These are phyloP conservation scores for Acanthamoeba polyphaga DNA, from an alignment of 208 protist species.

Conservation along the genomic window DNA sequence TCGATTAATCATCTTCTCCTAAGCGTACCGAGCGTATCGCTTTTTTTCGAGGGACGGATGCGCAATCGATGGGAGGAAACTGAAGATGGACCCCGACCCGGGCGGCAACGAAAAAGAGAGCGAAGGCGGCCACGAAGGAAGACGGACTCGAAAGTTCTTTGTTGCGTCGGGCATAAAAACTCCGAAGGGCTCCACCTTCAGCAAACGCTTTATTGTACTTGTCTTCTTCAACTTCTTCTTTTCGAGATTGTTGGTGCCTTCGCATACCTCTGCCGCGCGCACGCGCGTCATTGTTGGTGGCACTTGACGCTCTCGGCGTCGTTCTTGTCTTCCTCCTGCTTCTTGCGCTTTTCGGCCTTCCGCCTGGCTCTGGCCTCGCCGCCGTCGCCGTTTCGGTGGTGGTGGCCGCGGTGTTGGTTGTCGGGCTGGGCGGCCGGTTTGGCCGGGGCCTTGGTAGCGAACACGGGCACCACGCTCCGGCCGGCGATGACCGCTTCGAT, in stretches of 20 bases:
- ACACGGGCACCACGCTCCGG: slow-evolving; percentile 10
- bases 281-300: background rate
- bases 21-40: too few species aligned
- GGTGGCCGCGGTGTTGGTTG: background rate
- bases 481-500: slow-evolving; percentile 29
- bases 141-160: background rate
- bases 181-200: too few species aligned
- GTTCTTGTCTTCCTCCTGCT: background rate
- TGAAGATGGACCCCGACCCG: background rate
- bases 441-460: slow-evolving; percentile 7
- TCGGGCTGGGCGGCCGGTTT: background rate
- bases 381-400: background rate
- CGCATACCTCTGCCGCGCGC: too few species aligned
- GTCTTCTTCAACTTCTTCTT: too few species aligned
- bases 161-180: too few species aligned
- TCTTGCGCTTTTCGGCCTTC: background rate
- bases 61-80: background rate
- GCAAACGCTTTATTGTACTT: background rate
- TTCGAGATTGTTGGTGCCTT: too few species aligned
- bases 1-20: slow-evolving; percentile 17
- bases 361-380: background rate
- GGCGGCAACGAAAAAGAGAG: background rate
- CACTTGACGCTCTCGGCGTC: slow-evolving; percentile 53
- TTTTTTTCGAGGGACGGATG: background rate
- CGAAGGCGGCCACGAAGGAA: background rate